phyloP scores from a whole-genome alignment of 2,329 filamentous ascomycete genomes.

The Venturia oleaginea region DNA sequence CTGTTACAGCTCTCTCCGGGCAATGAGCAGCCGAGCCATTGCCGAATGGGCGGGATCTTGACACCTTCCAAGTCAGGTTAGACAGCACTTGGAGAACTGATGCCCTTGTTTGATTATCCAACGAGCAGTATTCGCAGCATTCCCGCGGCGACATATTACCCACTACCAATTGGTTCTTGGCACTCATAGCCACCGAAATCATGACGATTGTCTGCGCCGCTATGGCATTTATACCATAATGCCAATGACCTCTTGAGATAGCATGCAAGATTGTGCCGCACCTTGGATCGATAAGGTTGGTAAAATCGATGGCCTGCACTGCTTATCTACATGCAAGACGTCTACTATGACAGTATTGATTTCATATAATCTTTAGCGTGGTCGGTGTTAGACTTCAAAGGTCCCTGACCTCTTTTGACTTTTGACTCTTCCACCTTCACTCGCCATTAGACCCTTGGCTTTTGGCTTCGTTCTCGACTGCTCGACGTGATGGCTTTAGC shows the following conservation, averaged over 20 bases:
- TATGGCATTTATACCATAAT: background rate
- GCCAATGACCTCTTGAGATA: background rate
- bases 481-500: background rate
- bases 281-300: background rate
- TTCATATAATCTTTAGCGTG: background rate
- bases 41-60: background rate
- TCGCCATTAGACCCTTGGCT: background rate
- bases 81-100: background rate
- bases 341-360: background rate
- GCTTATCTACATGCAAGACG: background rate
- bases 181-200: background rate
- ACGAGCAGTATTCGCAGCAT: too few relatives aligned
- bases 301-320: background rate
- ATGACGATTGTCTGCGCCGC: background rate
- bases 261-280: background rate
- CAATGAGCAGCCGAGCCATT: background rate
- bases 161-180: conserved; percentile 1
- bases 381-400: background rate
- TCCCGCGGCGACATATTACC: background rate
- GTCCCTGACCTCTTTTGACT: background rate
- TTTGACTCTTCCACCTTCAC: background rate
- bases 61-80: background rate
- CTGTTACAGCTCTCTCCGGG: background rate
- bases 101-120: too few relatives aligned
- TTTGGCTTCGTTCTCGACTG: background rate